Evolutionary conservation across 1,284 basidiomycete species (phyloP).

Genomic region (Paramarasmius palmivorus): DNA sequence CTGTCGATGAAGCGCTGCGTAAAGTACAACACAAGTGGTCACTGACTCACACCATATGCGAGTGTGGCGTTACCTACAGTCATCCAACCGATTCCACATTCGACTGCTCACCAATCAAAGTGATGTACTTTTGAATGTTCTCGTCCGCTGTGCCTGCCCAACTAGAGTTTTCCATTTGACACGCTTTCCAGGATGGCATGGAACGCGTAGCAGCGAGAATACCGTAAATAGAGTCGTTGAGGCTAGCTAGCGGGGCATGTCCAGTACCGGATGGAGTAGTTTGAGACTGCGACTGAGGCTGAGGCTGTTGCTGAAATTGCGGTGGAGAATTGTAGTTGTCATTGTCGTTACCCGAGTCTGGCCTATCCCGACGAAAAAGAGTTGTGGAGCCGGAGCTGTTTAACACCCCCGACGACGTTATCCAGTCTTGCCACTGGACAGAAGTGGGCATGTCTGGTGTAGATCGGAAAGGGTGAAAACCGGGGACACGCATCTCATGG

Average conservation of each 20-base stretch:
- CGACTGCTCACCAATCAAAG: neutral
- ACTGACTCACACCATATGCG: no score
- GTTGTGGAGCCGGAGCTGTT: no score
- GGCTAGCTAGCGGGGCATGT: no score
- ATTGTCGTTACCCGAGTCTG: constrained; percentile 14
- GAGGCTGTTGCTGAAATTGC: no score
- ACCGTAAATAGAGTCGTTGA: constrained; percentile 23
- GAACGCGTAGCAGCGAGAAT: constrained; percentile 28
- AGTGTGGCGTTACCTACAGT: no score
- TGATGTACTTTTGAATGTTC: constrained; percentile 26
- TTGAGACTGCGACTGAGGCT: constrained; percentile 13
- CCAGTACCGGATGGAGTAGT: constrained; percentile 13
- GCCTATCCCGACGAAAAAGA: constrained; percentile 17
- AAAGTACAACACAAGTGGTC: no score
- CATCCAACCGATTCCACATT: no score
- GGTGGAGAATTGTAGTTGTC: neutral
- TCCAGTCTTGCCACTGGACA: constrained; percentile 25
- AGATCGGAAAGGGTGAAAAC: constrained; percentile 18
- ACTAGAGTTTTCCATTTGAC: constrained; percentile 26
- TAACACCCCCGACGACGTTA: constrained; percentile 14
- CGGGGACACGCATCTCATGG: constrained; percentile 17
- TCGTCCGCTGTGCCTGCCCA: constrained; percentile 31
- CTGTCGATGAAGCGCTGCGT: no score
- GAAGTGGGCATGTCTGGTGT: constrained; percentile 6
- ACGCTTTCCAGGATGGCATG: constrained; percentile 31